A percentile compares a stretch with the other conserved stretches of the same genome.
phyloP scores from a whole-genome alignment of 2,329 filamentous ascomycete genomes.

The Stachybotrys chlorohalonatus region DNA sequence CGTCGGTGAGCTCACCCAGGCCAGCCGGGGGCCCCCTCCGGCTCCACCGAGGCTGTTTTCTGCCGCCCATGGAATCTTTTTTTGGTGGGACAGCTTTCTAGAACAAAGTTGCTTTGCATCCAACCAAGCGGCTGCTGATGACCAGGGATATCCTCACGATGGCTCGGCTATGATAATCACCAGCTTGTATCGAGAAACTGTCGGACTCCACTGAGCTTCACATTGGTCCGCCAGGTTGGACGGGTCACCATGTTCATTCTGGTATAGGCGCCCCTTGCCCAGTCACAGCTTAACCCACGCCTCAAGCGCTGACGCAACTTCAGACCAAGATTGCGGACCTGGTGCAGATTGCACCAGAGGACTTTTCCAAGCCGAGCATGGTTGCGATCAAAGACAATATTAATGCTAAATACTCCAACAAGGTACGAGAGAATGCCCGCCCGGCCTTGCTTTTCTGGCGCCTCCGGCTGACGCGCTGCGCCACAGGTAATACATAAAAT shows the following conservation, averaged over 20 bases:
- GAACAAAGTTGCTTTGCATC: background rate
- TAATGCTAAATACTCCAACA: slow-evolving; percentile 94
- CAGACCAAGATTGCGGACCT: slow-evolving; percentile 92
- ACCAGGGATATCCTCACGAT: background rate
- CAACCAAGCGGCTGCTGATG: too few relatives aligned
- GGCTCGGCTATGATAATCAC: background rate
- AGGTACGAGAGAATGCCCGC: slow-evolving; percentile 35
- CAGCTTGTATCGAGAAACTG: too few relatives aligned
- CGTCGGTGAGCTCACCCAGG: background rate
- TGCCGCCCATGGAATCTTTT: background rate
- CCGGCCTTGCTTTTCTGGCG: background rate
- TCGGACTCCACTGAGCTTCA: background rate
- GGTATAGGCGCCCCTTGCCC: slow-evolving; percentile 17
- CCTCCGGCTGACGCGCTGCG: slow-evolving; percentile 1
- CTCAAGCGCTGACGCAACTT: background rate
- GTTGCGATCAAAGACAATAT: slow-evolving; percentile 93
- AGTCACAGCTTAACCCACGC: background rate
- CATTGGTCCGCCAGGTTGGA: too few relatives aligned
- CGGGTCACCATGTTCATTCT: slow-evolving; percentile 39
- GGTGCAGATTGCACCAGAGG: slow-evolving; percentile 81
- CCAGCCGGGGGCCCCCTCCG: background rate
- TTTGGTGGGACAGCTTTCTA: background rate
- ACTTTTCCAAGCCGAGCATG: slow-evolving; percentile 75
- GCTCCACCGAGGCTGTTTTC: background rate
- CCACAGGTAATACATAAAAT: slow-evolving; percentile 78